Evolutionary conservation across 768 basidiomycete species (phyloP), one percentile per base, ranked within the genome.

Genomic region (Hygrocybe coccinea): DNA sequence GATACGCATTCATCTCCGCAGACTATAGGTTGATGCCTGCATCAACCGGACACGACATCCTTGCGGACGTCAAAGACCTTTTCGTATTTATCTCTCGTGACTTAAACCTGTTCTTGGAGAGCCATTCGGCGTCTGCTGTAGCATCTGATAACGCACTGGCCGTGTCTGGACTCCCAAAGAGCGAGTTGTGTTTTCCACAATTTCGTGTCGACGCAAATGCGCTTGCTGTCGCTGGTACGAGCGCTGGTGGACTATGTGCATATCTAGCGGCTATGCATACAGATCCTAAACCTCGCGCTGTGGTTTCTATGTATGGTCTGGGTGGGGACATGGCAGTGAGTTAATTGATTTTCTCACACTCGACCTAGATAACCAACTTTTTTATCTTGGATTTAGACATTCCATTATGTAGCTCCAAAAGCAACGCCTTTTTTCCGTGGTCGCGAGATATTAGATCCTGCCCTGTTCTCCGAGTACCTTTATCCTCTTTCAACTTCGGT

Each of bases 201-300:
- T 77, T 73, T 56, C 66, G 64, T 35, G 62, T 86, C 34, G 75
- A 85, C 59, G 38, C 68, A 14, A 59, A 72, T 1, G 64, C 74
- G 2, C 72, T 86, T 12, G 79, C 74, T 0, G 83, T 81, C 2
- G 69, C 78, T 3, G 86, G 85, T 1, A 73, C 75, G 12, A 85
- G 83, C 58, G 79, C 83, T 0, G 86, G 86, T 9, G 84, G 82
- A 1, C 67, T 80, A n/a, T 84, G 83, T 57, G 81, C 83, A 1
- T 85, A 83, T 60, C 73, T 86, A 10, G 80, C 82, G 15, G 83
- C 78, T 9, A 69, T 77, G 35, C 77, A 85, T 61, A 75, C 5
- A 50, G 37, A 14, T 0, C 84, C 83, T 0, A 79, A 74, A 53
- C 84, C 83, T 0, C 79, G 71, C 55, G 84, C 77, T 0, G 54